Evolutionary conservation across 2,329 filamentous ascomycete species (phyloP).

Genomic region (Dissoconium aciculare): DNA sequence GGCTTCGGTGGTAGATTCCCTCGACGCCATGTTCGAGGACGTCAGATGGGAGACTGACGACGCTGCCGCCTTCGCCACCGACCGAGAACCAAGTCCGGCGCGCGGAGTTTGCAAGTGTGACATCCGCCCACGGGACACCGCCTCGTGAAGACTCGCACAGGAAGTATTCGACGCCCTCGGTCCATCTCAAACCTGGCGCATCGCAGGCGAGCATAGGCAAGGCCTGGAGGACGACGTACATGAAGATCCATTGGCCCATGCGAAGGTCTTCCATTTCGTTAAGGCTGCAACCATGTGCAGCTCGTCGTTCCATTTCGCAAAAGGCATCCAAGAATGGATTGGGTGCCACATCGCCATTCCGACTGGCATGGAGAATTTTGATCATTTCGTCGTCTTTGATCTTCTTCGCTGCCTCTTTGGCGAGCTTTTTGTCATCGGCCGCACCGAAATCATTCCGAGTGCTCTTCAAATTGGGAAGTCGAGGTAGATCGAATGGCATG

Average conservation of each 20-base stretch:
- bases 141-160: conserved; percentile 61
- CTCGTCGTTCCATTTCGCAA: conserved; percentile 54
- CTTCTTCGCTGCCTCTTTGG: conserved; percentile 53
- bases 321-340: conserved; percentile 54
- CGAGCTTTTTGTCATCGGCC: conserved; percentile 57
- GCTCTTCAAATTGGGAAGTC: conserved; percentile 53
- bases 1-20: conserved; percentile 51
- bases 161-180: conserved; percentile 66
- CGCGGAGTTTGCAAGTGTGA: conserved; percentile 28
- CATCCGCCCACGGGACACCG: conserved; percentile 54
- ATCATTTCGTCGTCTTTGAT: conserved; percentile 67
- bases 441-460: conserved; percentile 50
- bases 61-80: conserved; percentile 44
- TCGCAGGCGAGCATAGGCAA: conserved; percentile 66
- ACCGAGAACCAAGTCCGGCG: conserved; percentile 57
- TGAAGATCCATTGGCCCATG: conserved; percentile 66
- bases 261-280: conserved; percentile 57
- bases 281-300: conserved; percentile 48
- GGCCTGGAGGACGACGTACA: conserved; percentile 63
- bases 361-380: conserved; percentile 61
- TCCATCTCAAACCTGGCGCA: conserved; percentile 52
- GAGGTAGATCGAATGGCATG: conserved; percentile 76
- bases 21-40: conserved; percentile 52
- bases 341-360: conserved; percentile 56
- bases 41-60: conserved; percentile 48